Percentiles rank a stretch among this genome's conserved stretches.
phyloP scores from a whole-genome alignment of 345 rosid genomes.

The Citrus medica region DNA sequence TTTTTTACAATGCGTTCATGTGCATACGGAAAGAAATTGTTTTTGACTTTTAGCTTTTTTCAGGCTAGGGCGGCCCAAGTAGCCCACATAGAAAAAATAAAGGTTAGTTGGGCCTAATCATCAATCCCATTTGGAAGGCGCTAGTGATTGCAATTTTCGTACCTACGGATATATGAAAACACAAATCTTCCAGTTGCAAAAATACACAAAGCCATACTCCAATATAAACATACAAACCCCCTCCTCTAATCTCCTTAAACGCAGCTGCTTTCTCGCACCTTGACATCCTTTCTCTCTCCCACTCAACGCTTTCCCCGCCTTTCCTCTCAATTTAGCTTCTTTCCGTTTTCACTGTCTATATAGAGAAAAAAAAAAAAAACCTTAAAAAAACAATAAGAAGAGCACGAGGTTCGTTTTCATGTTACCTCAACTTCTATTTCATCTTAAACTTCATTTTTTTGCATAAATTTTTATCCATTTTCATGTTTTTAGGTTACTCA shows the following conservation, averaged over 20 bases:
- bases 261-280: not conserved
- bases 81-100: no score
- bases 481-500: not conserved
- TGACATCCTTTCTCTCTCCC: slow-evolving; percentile 11
- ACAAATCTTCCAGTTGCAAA: not conserved
- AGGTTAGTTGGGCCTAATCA: not conserved
- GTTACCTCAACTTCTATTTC: not conserved
- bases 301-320: slow-evolving; percentile 21
- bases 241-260: slow-evolving; percentile 2
- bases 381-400: not conserved
- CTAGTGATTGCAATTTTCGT: not conserved
- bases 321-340: not conserved
- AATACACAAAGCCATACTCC: not conserved
- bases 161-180: not conserved
- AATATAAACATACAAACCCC: not conserved
- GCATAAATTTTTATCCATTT: not conserved
- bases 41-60: no score
- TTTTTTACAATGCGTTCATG: no score
- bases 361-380: not conserved
- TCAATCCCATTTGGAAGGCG: not conserved
- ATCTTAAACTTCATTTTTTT: no score
- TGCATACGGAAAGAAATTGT: no score
- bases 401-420: not conserved
- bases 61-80: no score
- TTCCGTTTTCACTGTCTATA: not conserved